A percentile compares a stretch with the other conserved stretches of the same genome.
These are phyloP conservation scores for Lomentospora prolificans DNA, from an alignment of 2,329 filamentous ascomycete genomes.

Conservation along the genomic window DNA sequence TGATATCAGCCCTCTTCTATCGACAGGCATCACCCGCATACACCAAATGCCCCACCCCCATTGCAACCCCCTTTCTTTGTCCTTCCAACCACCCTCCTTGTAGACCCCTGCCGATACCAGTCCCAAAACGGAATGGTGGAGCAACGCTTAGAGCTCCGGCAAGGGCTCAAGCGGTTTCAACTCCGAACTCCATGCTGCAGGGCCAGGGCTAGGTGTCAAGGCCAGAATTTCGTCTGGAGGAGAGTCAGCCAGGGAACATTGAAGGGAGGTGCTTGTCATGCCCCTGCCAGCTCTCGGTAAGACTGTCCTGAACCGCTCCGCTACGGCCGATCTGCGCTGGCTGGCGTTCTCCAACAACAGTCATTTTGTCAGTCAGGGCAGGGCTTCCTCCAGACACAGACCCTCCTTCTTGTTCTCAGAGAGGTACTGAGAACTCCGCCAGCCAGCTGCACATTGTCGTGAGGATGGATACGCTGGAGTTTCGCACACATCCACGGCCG, in stretches of 20 bases:
- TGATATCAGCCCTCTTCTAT: constrained; percentile 6
- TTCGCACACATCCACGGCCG: neutral
- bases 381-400: too few species aligned
- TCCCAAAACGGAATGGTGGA: neutral
- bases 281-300: too few species aligned
- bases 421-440: too few species aligned
- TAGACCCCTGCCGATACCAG: neutral
- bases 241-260: too few species aligned
- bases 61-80: neutral
- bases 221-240: too few species aligned
- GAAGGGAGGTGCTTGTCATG: too few species aligned
- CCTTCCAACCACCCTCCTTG: constrained; percentile 6
- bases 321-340: too few species aligned
- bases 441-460: neutral
- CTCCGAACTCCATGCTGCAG: neutral
- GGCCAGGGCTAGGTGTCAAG: neutral
- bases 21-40: constrained; percentile 3
- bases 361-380: too few species aligned
- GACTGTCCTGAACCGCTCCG: too few species aligned
- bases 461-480: neutral
- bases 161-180: constrained; percentile 9
- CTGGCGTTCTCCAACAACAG: too few species aligned
- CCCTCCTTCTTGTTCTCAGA: too few species aligned
- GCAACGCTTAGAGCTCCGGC: constrained; percentile 4
- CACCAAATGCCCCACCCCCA: neutral